Percentiles rank a stretch among this genome's conserved stretches.
phyloP scores from a whole-genome alignment of 805 yeast genomes.

The Candida stauntonica region DNA sequence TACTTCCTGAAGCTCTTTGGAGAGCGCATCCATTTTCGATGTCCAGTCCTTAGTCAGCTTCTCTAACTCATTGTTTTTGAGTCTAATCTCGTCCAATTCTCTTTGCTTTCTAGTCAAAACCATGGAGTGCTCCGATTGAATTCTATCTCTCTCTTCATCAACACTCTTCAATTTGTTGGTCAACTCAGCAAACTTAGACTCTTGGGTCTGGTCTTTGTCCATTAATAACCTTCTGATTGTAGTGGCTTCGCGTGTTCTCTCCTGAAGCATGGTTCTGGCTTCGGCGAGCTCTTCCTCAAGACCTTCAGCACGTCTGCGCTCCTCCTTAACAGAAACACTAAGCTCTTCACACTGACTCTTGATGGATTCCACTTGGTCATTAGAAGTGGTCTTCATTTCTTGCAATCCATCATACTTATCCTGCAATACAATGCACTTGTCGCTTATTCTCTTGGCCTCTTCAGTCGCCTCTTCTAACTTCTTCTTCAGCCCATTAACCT shows the following conservation, averaged over 20 bases:
- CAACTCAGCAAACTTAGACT: constrained; percentile 48
- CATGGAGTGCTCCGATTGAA: constrained; percentile 50
- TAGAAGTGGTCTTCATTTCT: constrained; percentile 31
- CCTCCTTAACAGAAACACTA: constrained; percentile 61
- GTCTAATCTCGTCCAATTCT: constrained; percentile 59
- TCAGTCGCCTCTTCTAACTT: constrained; percentile 32
- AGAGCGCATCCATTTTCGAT: constrained; percentile 31
- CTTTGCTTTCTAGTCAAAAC: constrained; percentile 52
- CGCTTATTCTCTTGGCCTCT: constrained; percentile 39
- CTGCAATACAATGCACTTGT: constrained; percentile 35
- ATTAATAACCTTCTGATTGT: constrained; percentile 64
- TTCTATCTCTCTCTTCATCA: constrained; percentile 55
- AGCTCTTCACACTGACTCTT: constrained; percentile 74
- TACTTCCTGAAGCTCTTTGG: constrained; percentile 29
- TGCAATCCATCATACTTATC: constrained; percentile 36
- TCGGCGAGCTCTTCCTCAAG: constrained; percentile 83
- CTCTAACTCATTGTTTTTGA: constrained; percentile 39
- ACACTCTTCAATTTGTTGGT: constrained; percentile 46
- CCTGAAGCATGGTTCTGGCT: constrained; percentile 65
- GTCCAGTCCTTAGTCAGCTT: constrained; percentile 33
- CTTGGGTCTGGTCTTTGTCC: constrained; percentile 62
- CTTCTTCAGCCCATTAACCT: constrained; percentile 36
- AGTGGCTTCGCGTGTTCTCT: constrained; percentile 72
- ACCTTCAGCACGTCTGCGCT: constrained; percentile 53
- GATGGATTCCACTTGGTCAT: constrained; percentile 42